phyloP scores from a whole-genome alignment of 768 basidiomycete species.

The Phaffia australis region DNA sequence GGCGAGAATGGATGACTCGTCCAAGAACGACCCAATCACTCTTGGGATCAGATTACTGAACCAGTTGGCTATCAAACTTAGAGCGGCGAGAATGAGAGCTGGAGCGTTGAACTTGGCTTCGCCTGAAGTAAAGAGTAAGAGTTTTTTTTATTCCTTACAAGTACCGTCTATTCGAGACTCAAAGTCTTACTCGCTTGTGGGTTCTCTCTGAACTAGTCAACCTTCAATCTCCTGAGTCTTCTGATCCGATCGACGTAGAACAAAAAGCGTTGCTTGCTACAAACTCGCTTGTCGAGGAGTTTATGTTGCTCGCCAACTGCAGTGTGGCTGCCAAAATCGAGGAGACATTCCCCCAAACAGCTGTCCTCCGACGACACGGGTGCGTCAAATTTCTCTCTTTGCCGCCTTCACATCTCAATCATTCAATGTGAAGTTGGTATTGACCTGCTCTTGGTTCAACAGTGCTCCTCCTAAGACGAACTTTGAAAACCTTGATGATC shows the following conservation, averaged over 20 bases:
- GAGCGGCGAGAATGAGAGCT: slow-evolving; percentile 74
- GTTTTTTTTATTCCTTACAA: background rate
- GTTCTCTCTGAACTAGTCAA: slow-evolving; percentile 47
- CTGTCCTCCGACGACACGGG: slow-evolving; percentile 57
- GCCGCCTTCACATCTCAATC: background rate
- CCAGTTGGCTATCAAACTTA: slow-evolving; percentile 69
- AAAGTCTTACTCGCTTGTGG: background rate
- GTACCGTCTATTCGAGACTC: background rate
- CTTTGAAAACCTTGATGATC: slow-evolving; percentile 91
- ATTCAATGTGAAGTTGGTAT: background rate
- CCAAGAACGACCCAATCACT: slow-evolving; percentile 68
- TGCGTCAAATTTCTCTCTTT: slow-evolving; percentile 34
- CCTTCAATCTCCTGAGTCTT: slow-evolving; percentile 80
- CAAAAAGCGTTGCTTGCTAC: slow-evolving; percentile 87
- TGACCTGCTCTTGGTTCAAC: background rate
- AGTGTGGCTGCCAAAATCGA: slow-evolving; percentile 85
- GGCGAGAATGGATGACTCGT: slow-evolving; percentile 74
- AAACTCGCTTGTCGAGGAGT: slow-evolving; percentile 93
- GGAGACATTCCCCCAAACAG: slow-evolving; percentile 89
- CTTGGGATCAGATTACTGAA: slow-evolving; percentile 81
- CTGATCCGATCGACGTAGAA: slow-evolving; percentile 93
- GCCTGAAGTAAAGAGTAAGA: slow-evolving; percentile 69
- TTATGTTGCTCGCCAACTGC: slow-evolving; percentile 96
- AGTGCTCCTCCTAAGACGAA: slow-evolving; percentile 68
- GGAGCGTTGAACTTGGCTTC: slow-evolving; percentile 98